Base-by-base conservation (phyloP, 2,329 filamentous ascomycete species). In the Cladosporium phlei region DNA sequence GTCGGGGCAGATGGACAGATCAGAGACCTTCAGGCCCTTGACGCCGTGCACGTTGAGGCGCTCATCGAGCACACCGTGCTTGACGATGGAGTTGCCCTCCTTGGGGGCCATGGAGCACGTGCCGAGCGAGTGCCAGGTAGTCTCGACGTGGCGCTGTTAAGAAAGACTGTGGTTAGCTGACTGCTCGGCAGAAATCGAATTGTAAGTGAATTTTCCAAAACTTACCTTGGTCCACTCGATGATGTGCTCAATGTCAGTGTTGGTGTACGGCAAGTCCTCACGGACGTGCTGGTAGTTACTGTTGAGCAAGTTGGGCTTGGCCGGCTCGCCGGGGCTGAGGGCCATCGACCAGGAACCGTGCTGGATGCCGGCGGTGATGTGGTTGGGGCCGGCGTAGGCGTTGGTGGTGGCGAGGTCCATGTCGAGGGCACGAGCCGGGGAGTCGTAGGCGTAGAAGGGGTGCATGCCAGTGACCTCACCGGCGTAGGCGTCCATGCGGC, bases 1-100 rank as follows among this genome's bases (percentile, higher is more conserved):
- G 49, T 62, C 55, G 0, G 69, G 68, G 6, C 60, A 56, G 14
- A 69, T 63, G 50, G 56, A 63, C 53, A 88, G 66, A 65, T 89
- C 85, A 10, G 83, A 83, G 19, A 88, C 84, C 75, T 88, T 88
- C 57, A 89, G 76, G 12, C 82, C 81, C 72, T 86, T 77, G 54
- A 88, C 83, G 42, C 84, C 85, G 61, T 88, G 83, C 3, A 89
- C 85, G 55, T 88, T 88, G 47, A 89, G 75, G 50, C 85, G 78
- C 66, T 87, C 83, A 60, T 89, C 85, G 28, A 89, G 68, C 0
- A 89, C 85, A 19, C 67, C 68, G 8, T 61, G 60, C 47, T 66
- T 56, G 64, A 89, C 85, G 59, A 90, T 86, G 58, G 78, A 82
- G 71, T 88, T 90, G 50, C 86, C 86, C 28, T 61, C 59, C 44